phyloP scores from a whole-genome alignment of 208 protist species.

The Wallacemonas sp. region DNA sequence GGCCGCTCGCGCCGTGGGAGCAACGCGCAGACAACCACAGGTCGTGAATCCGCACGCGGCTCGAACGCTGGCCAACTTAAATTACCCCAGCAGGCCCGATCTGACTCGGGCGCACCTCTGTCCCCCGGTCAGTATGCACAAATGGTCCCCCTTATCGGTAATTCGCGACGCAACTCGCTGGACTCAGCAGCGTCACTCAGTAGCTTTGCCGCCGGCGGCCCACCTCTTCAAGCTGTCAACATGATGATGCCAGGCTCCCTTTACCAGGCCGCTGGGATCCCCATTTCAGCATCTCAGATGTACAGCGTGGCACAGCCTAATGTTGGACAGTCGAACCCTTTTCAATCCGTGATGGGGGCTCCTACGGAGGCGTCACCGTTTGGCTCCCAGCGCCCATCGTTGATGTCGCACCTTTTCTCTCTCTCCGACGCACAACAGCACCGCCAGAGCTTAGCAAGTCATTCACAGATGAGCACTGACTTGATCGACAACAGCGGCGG shows the following conservation, averaged over 20 bases:
- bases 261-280: neutral
- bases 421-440: neutral
- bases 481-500: neutral
- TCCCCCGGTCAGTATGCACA: neutral
- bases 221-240: neutral
- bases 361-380: neutral
- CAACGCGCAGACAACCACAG: conserved; percentile 6
- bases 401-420: neutral
- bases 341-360: no score
- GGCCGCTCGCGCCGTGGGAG: conserved; percentile 11
- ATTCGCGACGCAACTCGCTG: neutral
- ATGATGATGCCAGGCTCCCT: neutral
- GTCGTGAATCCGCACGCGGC: neutral
- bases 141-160: neutral
- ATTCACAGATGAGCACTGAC: conserved; percentile 2
- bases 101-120: neutral
- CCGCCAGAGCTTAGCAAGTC: neutral
- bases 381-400: neutral
- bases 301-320: neutral
- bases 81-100: neutral
- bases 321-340: neutral
- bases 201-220: neutral
- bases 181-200: conserved; percentile 1
- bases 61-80: neutral
- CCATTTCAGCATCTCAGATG: neutral